phyloP scores from a whole-genome alignment of 768 basidiomycete species.

The Sarcodon sp. region DNA sequence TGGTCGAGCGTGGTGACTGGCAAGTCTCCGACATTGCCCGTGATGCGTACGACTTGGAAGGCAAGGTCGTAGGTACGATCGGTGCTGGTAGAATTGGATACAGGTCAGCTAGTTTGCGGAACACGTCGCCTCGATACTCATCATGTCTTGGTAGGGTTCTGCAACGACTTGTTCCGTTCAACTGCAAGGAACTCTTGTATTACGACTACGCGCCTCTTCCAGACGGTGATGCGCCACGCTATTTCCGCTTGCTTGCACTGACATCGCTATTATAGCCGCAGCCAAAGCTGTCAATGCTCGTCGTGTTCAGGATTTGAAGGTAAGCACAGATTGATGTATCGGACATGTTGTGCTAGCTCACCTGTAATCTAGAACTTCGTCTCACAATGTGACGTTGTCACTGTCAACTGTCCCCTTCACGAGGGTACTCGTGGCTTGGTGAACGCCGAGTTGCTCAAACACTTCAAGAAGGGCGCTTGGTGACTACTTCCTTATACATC shows the following conservation, averaged over 20 bases:
- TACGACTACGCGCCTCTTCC: conserved; percentile 76
- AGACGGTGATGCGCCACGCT: conserved; percentile 23
- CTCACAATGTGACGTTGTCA: conserved; percentile 61
- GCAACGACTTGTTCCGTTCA: conserved; percentile 69
- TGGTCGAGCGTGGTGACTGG: conserved; percentile 83
- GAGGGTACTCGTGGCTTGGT: conserved; percentile 73
- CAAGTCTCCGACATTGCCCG: conserved; percentile 73
- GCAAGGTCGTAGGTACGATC: conserved; percentile 86
- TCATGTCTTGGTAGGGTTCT: conserved; percentile 37
- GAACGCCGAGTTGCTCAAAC: conserved; percentile 69
- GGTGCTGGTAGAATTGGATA: conserved; percentile 76
- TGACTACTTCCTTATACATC: conserved; percentile 10
- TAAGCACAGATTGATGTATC: background rate
- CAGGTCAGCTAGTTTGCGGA: conserved; percentile 3
- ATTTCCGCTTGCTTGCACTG: background rate
- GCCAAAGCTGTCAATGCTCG: conserved; percentile 55
- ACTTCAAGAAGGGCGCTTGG: conserved; percentile 59
- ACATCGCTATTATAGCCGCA: conserved; percentile 29
- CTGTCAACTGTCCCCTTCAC: conserved; percentile 84
- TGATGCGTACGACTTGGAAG: conserved; percentile 80
- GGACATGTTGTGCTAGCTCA: background rate
- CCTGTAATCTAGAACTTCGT: conserved; percentile 5
- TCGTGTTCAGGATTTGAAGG: conserved; percentile 70
- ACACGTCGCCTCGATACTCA: no score
- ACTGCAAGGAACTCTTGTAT: conserved; percentile 85